Evolutionary conservation across 495 filamentous ascomycete species (phyloP), one percentile per base, ranked within the genome.

Genomic region (Daldinia vernicosa): DNA sequence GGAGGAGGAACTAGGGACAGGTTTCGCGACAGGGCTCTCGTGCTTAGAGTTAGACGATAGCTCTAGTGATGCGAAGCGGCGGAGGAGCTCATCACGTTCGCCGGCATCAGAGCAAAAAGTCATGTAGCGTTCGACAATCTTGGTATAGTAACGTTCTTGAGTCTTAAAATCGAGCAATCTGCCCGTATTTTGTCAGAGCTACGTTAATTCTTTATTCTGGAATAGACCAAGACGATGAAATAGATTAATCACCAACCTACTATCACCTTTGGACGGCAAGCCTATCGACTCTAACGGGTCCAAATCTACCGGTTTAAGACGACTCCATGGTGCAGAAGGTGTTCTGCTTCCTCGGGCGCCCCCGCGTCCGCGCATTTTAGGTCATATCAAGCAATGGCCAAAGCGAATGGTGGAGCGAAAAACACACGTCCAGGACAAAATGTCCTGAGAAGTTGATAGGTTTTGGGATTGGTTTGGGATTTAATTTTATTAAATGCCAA

Each of bases 211-310:
- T 40, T n/a, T 40, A 19, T 45, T 19, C 15, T 45, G 12, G 9
- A 24, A 47, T 22, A 22, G 17, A 11, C 43, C 17, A 22, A 22
- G 43, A 24, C 9, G 19, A 24, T 47, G 19, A 47, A 22, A 33
- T 58, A 7, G 30, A 33, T 47, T 27, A 11, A 39, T 37, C 35
- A 67, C 83, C 58, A 79, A 89, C 89, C 89, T 89, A 51, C 78
- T 91, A 76, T 98, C 94, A 11, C 94, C 94, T 74, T 97, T 97
- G 0, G 93, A 97, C 17, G 92, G 92, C 68, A 96, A 84, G 2
- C 94, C 94, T 63, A 93, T 90, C 40, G 82, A 82, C 64, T 93
- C 91, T 32, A 97, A 82, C 14, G 91, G 86, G 77, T 97, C 94
- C 33, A 84, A 69, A 24, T 88, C 84, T 53, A 88, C 85, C 4